Base-by-base conservation (phyloP, 305 asterid genomes). In the Andrographis paniculata region DNA sequence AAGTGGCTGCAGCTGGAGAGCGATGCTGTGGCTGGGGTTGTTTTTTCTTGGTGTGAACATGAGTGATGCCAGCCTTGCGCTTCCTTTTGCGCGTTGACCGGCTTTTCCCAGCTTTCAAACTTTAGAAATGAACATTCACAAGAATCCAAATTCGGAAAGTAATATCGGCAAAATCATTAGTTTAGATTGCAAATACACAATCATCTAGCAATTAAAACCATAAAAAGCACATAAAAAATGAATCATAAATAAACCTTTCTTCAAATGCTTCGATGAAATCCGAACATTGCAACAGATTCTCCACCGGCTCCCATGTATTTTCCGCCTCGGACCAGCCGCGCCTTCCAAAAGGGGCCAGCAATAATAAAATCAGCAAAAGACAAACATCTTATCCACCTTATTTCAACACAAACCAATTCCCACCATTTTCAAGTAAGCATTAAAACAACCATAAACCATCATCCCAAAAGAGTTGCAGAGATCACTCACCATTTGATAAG, bases 271-370 rank as follows among this genome's bases (percentile, higher is more conserved):
- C 96, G 35, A 91, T 75, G 45, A 91, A 49, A 75, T 86, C 95
- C 0, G 79, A 64, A 61, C 77, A 68, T 49, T 75, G 78, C 64
- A 64, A 15, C 58, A 91, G 70, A 70, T 91, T 91, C 41, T 69
- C 77, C 53, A 73, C 53, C 13, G 99, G 99, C 75, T 91, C 99
- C 99, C 99, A 91, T 4, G 99, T 86, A 55, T 86, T 91, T 2
- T 66, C 85, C 0, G 85, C 76, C 74, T 83, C 99, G 3, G 99
- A 78, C 99, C 99, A 91, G 49, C 89, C 99, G 47, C 94, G 89
- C 99, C 99, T 91, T 27, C 48, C 59, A 72, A 59, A 58, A n/a
- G n/a, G 12, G 19, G 62, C 45, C 53, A 45, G 55, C 37, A 45
- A 47, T n/a, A 55, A 21, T 53, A 37, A 45, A 53, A 51, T 57